Conservation (phyloP, 306 rosid genomes). For the Biancaea sappan region DNA sequence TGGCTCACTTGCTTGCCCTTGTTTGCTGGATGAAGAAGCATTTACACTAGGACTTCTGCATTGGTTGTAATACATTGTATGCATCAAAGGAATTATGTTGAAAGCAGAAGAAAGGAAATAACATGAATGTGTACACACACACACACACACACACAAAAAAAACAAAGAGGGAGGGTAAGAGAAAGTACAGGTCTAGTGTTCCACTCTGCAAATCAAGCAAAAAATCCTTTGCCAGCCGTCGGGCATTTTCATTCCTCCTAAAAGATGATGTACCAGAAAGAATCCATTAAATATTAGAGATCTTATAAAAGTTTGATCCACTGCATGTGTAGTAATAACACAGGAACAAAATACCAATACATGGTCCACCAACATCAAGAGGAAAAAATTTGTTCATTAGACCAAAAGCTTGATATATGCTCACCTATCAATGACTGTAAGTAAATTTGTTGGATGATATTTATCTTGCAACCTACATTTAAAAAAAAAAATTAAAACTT, state of each 20-base stretch:
- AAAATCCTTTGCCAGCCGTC: conserved; percentile 75
- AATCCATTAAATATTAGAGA: conserved; percentile 27
- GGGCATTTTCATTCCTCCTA: conserved; percentile 96
- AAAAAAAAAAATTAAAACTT: conserved; percentile 26
- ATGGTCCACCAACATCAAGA: conserved; percentile 24
- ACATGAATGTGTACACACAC: not conserved
- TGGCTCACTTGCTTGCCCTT: conserved; percentile 72
- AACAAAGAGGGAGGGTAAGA: not conserved
- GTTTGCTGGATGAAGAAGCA: conserved; percentile 62
- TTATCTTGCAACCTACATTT: conserved; percentile 85
- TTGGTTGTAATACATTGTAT: conserved; percentile 24
- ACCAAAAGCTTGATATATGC: conserved; percentile 30
- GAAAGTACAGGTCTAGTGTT: conserved; percentile 71
- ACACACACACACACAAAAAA: not conserved
- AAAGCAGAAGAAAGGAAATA: conserved; percentile 9
- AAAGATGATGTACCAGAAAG: conserved; percentile 22
- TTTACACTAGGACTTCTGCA: conserved; percentile 80
- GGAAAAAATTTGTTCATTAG: conserved; percentile 20
- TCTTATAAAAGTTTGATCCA: not conserved
- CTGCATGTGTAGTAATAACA: not conserved
- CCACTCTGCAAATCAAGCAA: conserved; percentile 93
- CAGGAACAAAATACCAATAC: not conserved
- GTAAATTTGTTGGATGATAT: conserved; percentile 94
- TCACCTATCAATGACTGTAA: conserved; percentile 87
- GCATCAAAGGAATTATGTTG: conserved; percentile 26